Percentiles rank a stretch among this genome's conserved stretches.
These are phyloP conservation scores for Mycena galericulata DNA, from an alignment of 768 basidiomycete species.

Conservation along the genomic window DNA sequence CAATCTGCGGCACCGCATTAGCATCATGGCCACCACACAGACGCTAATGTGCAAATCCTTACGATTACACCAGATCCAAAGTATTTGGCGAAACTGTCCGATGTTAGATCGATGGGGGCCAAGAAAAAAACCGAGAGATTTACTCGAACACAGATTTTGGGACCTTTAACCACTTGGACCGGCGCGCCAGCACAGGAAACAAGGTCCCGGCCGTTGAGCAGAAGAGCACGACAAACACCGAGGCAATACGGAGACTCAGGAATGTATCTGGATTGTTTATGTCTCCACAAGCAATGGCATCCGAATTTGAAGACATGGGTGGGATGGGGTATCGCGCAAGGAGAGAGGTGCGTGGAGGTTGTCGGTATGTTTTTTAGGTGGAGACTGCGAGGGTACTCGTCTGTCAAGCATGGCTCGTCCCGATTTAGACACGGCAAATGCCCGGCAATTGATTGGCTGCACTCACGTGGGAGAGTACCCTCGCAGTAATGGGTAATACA, in stretches of 20 bases:
- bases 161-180: slow-evolving; percentile 51
- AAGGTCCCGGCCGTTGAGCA: slow-evolving; percentile 60
- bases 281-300: slow-evolving; percentile 47
- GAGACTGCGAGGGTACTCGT: slow-evolving; percentile 25
- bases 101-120: neutral
- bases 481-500: too few species aligned
- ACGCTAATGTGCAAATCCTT: slow-evolving; percentile 41
- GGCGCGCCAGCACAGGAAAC: slow-evolving; percentile 65
- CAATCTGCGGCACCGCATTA: slow-evolving; percentile 64
- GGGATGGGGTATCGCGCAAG: slow-evolving; percentile 2
- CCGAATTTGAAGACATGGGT: slow-evolving; percentile 11
- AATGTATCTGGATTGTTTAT: slow-evolving; percentile 55
- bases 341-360: neutral
- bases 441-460: too few species aligned
- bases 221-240: slow-evolving; percentile 66
- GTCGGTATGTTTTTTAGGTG: slow-evolving; percentile 2
- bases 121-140: slow-evolving; percentile 26
- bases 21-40: slow-evolving; percentile 5
- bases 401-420: neutral
- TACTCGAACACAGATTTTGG: slow-evolving; percentile 66
- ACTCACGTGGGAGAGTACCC: too few species aligned
- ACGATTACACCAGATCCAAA: slow-evolving; percentile 94
- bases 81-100: slow-evolving; percentile 82
- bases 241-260: slow-evolving; percentile 59
- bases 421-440: too few species aligned